phyloP scores from a whole-genome alignment of 2,329 filamentous ascomycete genomes.

The Alternaria incomplexa region DNA sequence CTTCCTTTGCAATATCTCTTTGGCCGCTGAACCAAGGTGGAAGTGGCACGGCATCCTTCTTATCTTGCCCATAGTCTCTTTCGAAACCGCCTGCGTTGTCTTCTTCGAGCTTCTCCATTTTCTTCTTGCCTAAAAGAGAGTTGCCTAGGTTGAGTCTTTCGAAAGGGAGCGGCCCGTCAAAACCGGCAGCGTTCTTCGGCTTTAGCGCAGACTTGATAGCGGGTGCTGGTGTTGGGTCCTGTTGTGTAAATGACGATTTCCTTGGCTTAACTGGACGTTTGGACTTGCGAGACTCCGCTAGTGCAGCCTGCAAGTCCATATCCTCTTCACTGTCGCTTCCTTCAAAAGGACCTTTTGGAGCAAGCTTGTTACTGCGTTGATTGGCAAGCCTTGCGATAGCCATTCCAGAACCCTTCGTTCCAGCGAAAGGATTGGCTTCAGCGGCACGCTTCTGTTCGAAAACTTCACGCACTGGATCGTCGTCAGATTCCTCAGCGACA shows the following conservation, averaged over 20 bases:
- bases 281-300: slow-evolving; percentile 71
- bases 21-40: slow-evolving; percentile 76
- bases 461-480: slow-evolving; percentile 54
- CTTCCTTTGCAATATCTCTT: slow-evolving; percentile 61
- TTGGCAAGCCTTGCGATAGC: slow-evolving; percentile 78
- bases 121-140: slow-evolving; percentile 60
- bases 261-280: slow-evolving; percentile 39
- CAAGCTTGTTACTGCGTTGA: slow-evolving; percentile 67
- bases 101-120: slow-evolving; percentile 59
- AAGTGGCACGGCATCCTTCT: slow-evolving; percentile 62
- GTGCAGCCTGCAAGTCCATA: slow-evolving; percentile 76
- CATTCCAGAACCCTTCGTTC: slow-evolving; percentile 53
- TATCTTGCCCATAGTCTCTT: slow-evolving; percentile 51
- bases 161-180: slow-evolving; percentile 86
- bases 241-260: slow-evolving; percentile 43
- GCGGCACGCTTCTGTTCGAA: slow-evolving; percentile 55
- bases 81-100: slow-evolving; percentile 71
- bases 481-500: slow-evolving; percentile 54
- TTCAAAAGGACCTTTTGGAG: slow-evolving; percentile 40
- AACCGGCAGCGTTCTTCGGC: slow-evolving; percentile 63
- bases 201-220: slow-evolving; percentile 42
- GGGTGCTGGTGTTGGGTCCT: slow-evolving; percentile 9
- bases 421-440: slow-evolving; percentile 50
- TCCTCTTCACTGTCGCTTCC: slow-evolving; percentile 69
- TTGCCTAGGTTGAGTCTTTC: slow-evolving; percentile 77